These are phyloP conservation scores for Tetrahymena borealis DNA, from an alignment of 73 alveolate genomes.

Conservation along the genomic window DNA sequence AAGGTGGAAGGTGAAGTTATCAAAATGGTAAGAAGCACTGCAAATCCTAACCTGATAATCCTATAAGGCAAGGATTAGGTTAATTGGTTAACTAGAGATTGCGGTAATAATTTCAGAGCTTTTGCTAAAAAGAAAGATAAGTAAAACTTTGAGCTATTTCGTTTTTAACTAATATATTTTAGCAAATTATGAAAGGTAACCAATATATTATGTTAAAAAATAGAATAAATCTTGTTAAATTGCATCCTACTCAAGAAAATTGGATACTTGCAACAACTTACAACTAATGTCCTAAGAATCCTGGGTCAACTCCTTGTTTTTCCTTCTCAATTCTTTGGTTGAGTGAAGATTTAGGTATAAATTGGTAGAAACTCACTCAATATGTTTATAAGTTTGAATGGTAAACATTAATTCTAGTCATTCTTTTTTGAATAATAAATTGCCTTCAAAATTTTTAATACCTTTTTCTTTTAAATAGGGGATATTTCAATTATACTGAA, in stretches of 20 bases:
- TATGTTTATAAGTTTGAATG: slow-evolving; percentile 81
- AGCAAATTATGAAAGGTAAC: too few species aligned
- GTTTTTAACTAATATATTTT: too few species aligned
- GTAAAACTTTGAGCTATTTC: neutral
- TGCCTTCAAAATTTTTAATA: too few species aligned
- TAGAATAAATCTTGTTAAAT: slow-evolving; percentile 31
- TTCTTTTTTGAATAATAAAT: too few species aligned
- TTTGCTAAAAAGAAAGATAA: neutral
- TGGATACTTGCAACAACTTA: slow-evolving; percentile 82
- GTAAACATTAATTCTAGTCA: slow-evolving; percentile 51
- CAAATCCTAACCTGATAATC: neutral
- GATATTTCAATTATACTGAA: slow-evolving; percentile 5
- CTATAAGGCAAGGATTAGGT: neutral
- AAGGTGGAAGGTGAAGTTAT: neutral
- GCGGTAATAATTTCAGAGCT: neutral
- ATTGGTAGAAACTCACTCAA: slow-evolving; percentile 58
- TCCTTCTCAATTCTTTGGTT: slow-evolving; percentile 59
- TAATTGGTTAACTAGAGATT: neutral
- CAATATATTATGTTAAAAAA: neutral
- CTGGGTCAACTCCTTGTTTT: slow-evolving; percentile 59
- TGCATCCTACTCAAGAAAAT: slow-evolving; percentile 75
- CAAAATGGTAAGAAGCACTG: neutral
- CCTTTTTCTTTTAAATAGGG: neutral
- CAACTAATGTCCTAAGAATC: slow-evolving; percentile 58
- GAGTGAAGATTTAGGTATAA: slow-evolving; percentile 51